Evolutionary conservation across 2,329 filamentous ascomycete genomes (phyloP), one percentile per base, ranked within the genome.

Genomic region (Setomelanomma holmii): DNA sequence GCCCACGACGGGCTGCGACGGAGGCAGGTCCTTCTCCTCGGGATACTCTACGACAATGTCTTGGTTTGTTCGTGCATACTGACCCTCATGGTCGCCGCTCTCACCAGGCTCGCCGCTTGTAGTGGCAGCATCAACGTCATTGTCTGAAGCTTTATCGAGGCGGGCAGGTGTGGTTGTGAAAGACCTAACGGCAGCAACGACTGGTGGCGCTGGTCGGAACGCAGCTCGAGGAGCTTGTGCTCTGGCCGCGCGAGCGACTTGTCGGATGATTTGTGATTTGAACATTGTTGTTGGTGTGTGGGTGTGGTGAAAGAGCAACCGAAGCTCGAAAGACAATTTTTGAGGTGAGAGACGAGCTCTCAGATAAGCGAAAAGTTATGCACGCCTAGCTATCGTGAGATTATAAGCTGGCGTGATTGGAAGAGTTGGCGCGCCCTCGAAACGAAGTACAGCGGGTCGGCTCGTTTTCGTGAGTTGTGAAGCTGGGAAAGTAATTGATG

Each of bases 11-110:
- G 90, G 88, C 50, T 81, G 79, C 51, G 86, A 89, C 36, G 84
- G 82, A 8, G 91, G 91, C 60, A 95, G 82, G 55, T 92, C 84
- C 49, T 84, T 78, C 67, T 91, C 89, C 33, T 85, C 84, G 0
- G 91, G 91, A 70, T 96, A 91, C 73, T 91, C 86, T 57, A 95
- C 87, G 34, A 86, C 84, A 55, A 96, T 88, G 49, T 82, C 85
- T 43, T 91, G 84, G 68, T 96, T 90, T 8, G 91, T 96, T 68
- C 90, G 88, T 14, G 91, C 90, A 72, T 88, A 90, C 55, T 85
- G 81, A 47, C 90, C 90, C 69, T 86, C 84, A 51, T 84, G 80
- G 42, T 76, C 72, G 40, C 77, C 78, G 36, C 72, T 76, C 58
- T 74, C 69, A 27, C 73, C 74, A 19, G 74, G 73, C 49, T 72